These are phyloP conservation scores for Malassezia sympodialis DNA, from an alignment of 1,284 basidiomycete genomes.

Conservation along the genomic window DNA sequence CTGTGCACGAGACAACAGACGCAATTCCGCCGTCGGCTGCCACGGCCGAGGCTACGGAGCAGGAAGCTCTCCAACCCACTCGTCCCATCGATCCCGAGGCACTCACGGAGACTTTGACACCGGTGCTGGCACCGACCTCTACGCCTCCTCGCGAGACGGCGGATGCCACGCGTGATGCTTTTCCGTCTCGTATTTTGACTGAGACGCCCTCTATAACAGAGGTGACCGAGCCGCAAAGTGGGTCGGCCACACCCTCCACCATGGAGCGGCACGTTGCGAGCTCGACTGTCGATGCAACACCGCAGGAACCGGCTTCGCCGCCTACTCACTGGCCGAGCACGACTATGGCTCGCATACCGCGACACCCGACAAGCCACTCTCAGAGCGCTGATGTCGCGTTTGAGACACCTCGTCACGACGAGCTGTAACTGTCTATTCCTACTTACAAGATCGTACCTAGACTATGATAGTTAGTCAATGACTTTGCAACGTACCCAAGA, in stretches of 20 bases:
- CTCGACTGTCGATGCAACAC: neutral
- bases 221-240: neutral
- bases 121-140: neutral
- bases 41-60: neutral
- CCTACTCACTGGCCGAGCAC: neutral
- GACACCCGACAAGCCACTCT: neutral
- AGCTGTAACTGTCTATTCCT: neutral
- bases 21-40: neutral
- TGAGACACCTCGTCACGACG: neutral
- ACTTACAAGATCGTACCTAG: constrained; percentile 16
- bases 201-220: neutral
- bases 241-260: neutral
- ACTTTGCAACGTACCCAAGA: constrained; percentile 21
- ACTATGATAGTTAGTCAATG: neutral
- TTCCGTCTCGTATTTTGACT: neutral
- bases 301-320: too few species aligned
- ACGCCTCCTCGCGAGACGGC: neutral
- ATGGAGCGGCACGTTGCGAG: neutral
- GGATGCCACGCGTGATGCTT: neutral
- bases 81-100: neutral
- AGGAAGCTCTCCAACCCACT: neutral
- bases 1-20: neutral
- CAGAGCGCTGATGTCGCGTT: neutral
- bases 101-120: neutral
- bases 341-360: neutral